Conservation (phyloP, 345 rosid genomes). For the Arabis hirsuta region DNA sequence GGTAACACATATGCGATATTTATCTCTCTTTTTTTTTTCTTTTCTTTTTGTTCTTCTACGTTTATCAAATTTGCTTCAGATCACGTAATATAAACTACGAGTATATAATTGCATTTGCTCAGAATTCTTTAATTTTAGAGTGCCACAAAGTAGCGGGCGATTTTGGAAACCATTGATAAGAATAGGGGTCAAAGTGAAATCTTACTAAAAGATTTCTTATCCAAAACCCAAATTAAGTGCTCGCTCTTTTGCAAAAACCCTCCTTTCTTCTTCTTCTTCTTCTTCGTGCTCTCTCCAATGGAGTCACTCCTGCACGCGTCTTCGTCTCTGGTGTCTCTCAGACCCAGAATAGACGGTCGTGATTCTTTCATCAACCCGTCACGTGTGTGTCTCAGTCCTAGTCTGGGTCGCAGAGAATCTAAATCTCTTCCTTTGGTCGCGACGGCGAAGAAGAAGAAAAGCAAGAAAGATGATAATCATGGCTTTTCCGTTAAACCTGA, state of each 20-base stretch:
- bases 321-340: constrained; percentile 41
- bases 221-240: constrained; percentile 23
- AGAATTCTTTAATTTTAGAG: too few relatives aligned
- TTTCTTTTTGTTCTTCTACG: too few relatives aligned
- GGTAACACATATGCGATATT: too few relatives aligned
- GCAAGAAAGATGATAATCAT: constrained; percentile 58
- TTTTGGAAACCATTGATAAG: not conserved
- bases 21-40: too few relatives aligned
- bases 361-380: constrained; percentile 32
- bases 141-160: not conserved
- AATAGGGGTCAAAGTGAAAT: constrained; percentile 18
- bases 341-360: constrained; percentile 24
- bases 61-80: too few relatives aligned
- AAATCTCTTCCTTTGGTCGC: constrained; percentile 44
- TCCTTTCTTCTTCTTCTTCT: not conserved
- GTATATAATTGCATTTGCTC: too few relatives aligned
- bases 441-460: constrained; percentile 61
- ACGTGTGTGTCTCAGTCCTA: constrained; percentile 18
- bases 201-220: constrained; percentile 30
- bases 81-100: too few relatives aligned
- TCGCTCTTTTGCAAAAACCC: constrained; percentile 31
- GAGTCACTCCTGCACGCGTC: constrained; percentile 54
- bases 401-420: constrained; percentile 46
- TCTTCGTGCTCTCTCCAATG: constrained; percentile 46
- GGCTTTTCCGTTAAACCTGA: constrained; percentile 61